Conservation (phyloP, 352 stramenopile genomes). For the Phytopythium chamaehyphon region DNA sequence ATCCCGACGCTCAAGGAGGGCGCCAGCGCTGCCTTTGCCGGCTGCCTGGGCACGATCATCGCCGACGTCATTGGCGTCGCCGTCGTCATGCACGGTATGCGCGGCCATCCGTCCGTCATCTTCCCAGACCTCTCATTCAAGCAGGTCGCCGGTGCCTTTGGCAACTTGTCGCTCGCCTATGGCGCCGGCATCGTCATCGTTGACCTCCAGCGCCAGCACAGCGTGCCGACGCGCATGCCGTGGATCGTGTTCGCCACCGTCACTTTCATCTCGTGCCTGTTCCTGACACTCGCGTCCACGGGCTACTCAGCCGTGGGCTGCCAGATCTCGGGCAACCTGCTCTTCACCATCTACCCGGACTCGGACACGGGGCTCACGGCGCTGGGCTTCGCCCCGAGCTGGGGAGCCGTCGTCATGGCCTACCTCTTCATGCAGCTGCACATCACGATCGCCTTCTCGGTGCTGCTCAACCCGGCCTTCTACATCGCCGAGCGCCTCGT, state of each 20-base stretch:
- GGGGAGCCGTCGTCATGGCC: slow-evolving; percentile 18
- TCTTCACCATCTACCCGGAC: slow-evolving; percentile 44
- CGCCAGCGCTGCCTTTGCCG: slow-evolving; percentile 28
- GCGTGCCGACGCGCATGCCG: slow-evolving; percentile 7
- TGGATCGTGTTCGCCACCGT: slow-evolving; percentile 37
- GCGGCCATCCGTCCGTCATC: slow-evolving; percentile 21
- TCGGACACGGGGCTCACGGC: slow-evolving; percentile 14
- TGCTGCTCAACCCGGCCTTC: slow-evolving; percentile 20
- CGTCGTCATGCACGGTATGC: slow-evolving; percentile 36
- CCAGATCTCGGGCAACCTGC: slow-evolving; percentile 52
- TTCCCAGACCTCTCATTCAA: slow-evolving; percentile 36
- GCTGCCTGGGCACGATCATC: slow-evolving; percentile 38
- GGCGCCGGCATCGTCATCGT: slow-evolving; percentile 44
- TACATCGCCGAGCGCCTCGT: slow-evolving; percentile 16
- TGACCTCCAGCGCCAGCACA: slow-evolving; percentile 39
- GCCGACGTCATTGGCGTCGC: slow-evolving; percentile 34
- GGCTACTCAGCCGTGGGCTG: slow-evolving; percentile 44
- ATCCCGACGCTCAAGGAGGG: slow-evolving; percentile 53
- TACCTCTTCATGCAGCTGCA: slow-evolving; percentile 26
- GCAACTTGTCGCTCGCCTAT: slow-evolving; percentile 55
- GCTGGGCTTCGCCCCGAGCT: slow-evolving; percentile 21
- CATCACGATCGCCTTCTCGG: slow-evolving; percentile 20
- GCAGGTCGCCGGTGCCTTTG: slow-evolving; percentile 39
- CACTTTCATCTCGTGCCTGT: slow-evolving; percentile 34
- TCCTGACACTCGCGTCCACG: slow-evolving; percentile 29